Conservation (phyloP, 2,329 filamentous ascomycete species). For the Trichoderma sp. region DNA sequence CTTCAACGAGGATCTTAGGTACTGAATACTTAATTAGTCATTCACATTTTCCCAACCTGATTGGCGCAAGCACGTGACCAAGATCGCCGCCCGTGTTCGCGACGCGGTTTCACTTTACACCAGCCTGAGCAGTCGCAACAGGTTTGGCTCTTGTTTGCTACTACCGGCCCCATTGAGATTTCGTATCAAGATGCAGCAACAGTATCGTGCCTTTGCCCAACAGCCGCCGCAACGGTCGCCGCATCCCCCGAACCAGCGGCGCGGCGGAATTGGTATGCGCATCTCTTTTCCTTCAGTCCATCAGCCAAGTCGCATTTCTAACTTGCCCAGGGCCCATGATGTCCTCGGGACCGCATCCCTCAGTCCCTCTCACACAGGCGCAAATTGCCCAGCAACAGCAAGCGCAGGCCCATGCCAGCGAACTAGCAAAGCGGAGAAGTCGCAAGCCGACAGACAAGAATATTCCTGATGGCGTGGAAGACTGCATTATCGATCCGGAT, state of each 20-base stretch:
- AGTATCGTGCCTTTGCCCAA: slow-evolving; percentile 52
- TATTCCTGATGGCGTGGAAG: slow-evolving; percentile 85
- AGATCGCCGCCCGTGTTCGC: not conserved
- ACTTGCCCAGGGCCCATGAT: slow-evolving; percentile 52
- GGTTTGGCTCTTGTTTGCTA: not conserved
- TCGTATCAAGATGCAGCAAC: slow-evolving; percentile 46
- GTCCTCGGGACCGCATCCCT: slow-evolving; percentile 51
- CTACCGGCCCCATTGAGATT: not conserved
- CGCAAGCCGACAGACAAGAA: slow-evolving; percentile 93
- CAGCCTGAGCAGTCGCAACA: not conserved
- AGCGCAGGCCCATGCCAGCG: slow-evolving; percentile 53
- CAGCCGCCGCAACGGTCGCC: slow-evolving; percentile 50
- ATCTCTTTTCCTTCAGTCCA: slow-evolving; percentile 5
- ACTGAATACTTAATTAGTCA: not conserved
- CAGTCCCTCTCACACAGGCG: slow-evolving; percentile 52
- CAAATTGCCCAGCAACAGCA: slow-evolving; percentile 54
- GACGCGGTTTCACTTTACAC: slow-evolving; percentile 14
- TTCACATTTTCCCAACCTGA: not conserved
- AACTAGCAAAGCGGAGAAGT: slow-evolving; percentile 74
- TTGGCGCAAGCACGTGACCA: not conserved
- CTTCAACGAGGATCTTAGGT: rapidly evolving
- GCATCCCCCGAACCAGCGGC: slow-evolving; percentile 48
- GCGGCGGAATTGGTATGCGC: slow-evolving; percentile 52
- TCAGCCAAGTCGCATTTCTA: slow-evolving; percentile 17
- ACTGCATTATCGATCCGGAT: slow-evolving; percentile 72